Evolutionary conservation across 345 rosid genomes (phyloP).

Genomic region (Gossypium herbaceum): DNA sequence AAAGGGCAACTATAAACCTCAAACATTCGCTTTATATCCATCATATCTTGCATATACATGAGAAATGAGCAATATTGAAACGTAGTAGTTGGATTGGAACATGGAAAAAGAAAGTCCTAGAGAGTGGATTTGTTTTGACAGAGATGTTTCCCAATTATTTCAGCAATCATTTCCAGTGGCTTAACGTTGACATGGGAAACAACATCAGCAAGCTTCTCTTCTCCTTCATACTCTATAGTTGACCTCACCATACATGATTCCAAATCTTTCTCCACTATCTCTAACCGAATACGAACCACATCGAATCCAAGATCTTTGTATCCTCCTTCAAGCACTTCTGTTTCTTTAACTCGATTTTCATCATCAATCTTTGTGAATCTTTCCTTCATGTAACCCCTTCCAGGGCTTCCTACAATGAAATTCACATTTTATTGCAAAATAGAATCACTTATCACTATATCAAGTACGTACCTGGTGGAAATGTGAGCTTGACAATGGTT

Average conservation of each 20-base stretch:
- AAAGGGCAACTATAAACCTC: no score
- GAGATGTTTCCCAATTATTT: conserved; percentile 25
- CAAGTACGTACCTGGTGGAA: neutral
- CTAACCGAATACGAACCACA: conserved; percentile 14
- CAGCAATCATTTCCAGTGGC: conserved; percentile 18
- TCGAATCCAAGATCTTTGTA: conserved; percentile 25
- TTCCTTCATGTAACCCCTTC: conserved; percentile 29
- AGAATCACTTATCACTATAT: neutral
- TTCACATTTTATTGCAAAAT: neutral
- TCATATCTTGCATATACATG: no score
- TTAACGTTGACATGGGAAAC: conserved; percentile 20
- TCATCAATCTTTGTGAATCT: conserved; percentile 26
- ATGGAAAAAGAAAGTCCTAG: neutral
- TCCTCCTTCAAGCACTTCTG: conserved; percentile 36
- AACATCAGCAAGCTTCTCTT: conserved; percentile 21
- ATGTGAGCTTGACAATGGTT: neutral
- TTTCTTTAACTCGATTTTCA: conserved; percentile 36
- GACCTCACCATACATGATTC: conserved; percentile 25
- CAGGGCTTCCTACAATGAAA: conserved; percentile 15
- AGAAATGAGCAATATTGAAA: neutral
- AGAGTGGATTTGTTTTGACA: neutral
- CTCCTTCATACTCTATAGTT: conserved; percentile 28
- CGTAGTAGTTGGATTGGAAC: neutral
- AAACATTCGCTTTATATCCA: no score
- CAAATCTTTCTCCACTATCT: conserved; percentile 34